Conservation (phyloP, 2,329 filamentous ascomycete genomes). For the Xylariaceae sp. region DNA sequence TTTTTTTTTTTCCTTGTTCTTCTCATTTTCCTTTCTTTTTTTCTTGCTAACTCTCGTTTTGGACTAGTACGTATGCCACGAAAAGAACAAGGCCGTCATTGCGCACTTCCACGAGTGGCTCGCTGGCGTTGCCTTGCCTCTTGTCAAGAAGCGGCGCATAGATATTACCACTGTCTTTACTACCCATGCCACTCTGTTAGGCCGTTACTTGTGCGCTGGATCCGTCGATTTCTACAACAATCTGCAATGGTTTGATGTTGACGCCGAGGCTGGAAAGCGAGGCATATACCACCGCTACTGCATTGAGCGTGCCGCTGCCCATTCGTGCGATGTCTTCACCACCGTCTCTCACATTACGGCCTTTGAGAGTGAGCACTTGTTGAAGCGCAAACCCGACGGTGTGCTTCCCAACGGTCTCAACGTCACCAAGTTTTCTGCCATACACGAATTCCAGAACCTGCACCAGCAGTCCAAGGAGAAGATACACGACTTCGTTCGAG, state of each 20-base stretch:
- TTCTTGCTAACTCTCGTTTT: conserved; percentile 16
- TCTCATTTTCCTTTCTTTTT: too few relatives aligned
- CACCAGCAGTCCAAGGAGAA: conserved; percentile 96
- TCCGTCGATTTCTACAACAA: conserved; percentile 99
- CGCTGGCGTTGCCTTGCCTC: conserved; percentile 84
- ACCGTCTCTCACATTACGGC: conserved; percentile 98
- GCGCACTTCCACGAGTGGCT: conserved; percentile 99
- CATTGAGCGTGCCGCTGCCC: conserved; percentile 89
- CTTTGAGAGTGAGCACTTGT: conserved; percentile 93
- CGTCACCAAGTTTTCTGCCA: conserved; percentile 96
- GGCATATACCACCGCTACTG: conserved; percentile 99
- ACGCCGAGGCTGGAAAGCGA: conserved; percentile 93
- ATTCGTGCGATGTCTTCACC: conserved; percentile 93
- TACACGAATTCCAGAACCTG: conserved; percentile 98
- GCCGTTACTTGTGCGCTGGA: conserved; percentile 92
- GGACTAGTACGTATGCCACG: conserved; percentile 81
- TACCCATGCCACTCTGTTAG: conserved; percentile 91
- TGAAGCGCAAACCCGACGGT: conserved; percentile 96
- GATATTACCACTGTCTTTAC: conserved; percentile 98
- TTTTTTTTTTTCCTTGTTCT: background rate
- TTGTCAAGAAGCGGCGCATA: conserved; percentile 90
- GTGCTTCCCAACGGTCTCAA: conserved; percentile 96
- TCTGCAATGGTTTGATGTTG: conserved; percentile 92
- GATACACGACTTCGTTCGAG: conserved; percentile 96
- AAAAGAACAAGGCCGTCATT: conserved; percentile 87